Evolutionary conservation across 2,329 filamentous ascomycete genomes (phyloP), one percentile per base, ranked within the genome.

Genomic region (Aspergillus japonicus): DNA sequence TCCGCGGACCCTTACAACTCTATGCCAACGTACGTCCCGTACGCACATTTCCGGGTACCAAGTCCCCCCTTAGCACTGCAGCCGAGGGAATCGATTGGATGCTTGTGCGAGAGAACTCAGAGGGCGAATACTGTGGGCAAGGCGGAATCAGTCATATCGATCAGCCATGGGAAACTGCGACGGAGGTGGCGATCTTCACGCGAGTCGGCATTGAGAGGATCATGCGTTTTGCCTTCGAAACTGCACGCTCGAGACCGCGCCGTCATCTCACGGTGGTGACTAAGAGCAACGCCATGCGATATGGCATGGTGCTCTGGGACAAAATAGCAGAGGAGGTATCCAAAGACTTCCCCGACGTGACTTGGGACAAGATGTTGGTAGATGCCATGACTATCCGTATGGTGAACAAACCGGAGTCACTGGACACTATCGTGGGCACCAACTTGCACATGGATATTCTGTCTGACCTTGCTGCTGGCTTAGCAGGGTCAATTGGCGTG

Each of bases 401-500:
- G 82, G 80, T 83, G 0, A 64, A 79, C n/a, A 78, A 82, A 49
- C 81, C 81, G 0, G 70, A 80, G 47, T 78, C 75, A 0, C 58
- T 84, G 10, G 82, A 84, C 61, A 83, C 81, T 0, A 82, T 84
- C 52, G 82, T 84, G 23, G 82, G 81, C 1, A 83, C 82, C 2
- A 84, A 84, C 60, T 63, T 84, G 59, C 69, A 82, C 74, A 86
- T 86, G 47, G 87, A 89, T 58, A 89, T 89, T 54, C 78, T 90
- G 3, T 89, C 87, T 0, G 88, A 90, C 66, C 77, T 90, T 33
- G 88, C 87, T 2, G 87, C 88, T 10, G 87, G 87, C 0, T 75
- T 90, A 5, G 87, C 87, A 1, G 88, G 88, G 0, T 87, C 84
- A 1, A 90, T 90, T 62, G 88, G 88, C 10, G 88, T 91, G 54